A percentile compares a stretch with the other conserved stretches of the same genome.
Evolutionary conservation across 192 early-diverging fungal genomes (phyloP).

Genomic region (Umbelopsis vinacea): DNA sequence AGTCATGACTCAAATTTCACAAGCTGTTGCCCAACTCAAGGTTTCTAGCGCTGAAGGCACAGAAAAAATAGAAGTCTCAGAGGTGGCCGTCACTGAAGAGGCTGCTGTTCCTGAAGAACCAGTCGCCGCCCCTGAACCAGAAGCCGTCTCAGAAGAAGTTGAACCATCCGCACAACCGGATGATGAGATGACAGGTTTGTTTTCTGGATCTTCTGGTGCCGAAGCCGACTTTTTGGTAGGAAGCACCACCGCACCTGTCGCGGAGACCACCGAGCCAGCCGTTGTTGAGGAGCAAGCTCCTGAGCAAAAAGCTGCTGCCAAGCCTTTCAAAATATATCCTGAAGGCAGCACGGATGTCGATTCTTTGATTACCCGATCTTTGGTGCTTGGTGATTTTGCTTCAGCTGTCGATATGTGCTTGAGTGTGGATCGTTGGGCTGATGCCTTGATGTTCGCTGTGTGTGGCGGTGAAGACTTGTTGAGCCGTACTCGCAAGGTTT

Average conservation of each 20-base stretch:
- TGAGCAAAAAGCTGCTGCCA: background rate
- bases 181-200: slow-evolving; percentile 50
- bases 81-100: slow-evolving; percentile 22
- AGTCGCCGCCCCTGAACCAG: slow-evolving; percentile 30
- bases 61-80: slow-evolving; percentile 26
- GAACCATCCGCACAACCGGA: slow-evolving; percentile 31
- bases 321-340: slow-evolving; percentile 57
- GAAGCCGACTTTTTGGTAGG: slow-evolving; percentile 17
- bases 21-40: slow-evolving; percentile 27
- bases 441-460: slow-evolving; percentile 73
- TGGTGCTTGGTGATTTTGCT: slow-evolving; percentile 93
- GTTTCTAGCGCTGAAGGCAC: slow-evolving; percentile 16
- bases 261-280: background rate
- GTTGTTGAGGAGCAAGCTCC: background rate
- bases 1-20: slow-evolving; percentile 51
- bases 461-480: slow-evolving; percentile 71
- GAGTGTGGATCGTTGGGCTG: slow-evolving; percentile 74
- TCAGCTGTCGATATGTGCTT: slow-evolving; percentile 90
- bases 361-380: slow-evolving; percentile 78
- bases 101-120: slow-evolving; percentile 32
- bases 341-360: slow-evolving; percentile 74
- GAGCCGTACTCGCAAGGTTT: slow-evolving; percentile 70
- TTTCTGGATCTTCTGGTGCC: slow-evolving; percentile 38
- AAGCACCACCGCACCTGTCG: background rate
- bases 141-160: background rate